These are phyloP conservation scores for Venustampulla echinocandica DNA, from an alignment of 495 filamentous ascomycete species.

Conservation along the genomic window DNA sequence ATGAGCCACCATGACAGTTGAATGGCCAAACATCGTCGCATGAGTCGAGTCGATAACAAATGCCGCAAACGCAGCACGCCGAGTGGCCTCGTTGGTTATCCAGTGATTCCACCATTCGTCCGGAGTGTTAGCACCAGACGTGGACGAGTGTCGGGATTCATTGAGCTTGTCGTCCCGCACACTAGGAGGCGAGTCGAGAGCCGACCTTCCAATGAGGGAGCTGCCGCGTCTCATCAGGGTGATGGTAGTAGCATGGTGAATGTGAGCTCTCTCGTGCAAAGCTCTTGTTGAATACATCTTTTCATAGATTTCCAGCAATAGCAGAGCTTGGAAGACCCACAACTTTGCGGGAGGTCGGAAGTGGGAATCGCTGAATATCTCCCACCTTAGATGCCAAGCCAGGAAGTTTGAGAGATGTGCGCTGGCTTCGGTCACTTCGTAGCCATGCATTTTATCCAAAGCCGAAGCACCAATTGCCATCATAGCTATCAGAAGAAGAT, in stretches of 20 bases:
- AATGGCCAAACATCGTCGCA: constrained; percentile 97
- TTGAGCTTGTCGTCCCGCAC: constrained; percentile 56
- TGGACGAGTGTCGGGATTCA: constrained; percentile 51
- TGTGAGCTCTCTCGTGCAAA: constrained; percentile 91
- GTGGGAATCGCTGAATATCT: constrained; percentile 72
- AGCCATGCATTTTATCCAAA: constrained; percentile 70
- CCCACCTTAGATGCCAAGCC: constrained; percentile 83
- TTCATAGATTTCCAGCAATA: constrained; percentile 89
- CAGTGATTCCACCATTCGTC: constrained; percentile 96
- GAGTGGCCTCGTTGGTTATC: constrained; percentile 90
- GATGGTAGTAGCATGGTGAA: constrained; percentile 92
- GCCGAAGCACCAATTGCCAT: constrained; percentile 91
- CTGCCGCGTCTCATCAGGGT: constrained; percentile 91
- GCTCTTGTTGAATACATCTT: constrained; percentile 91
- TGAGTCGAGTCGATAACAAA: constrained; percentile 95
- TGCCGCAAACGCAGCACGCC: constrained; percentile 85
- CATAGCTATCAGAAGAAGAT: constrained; percentile 80
- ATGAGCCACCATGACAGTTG: constrained; percentile 93
- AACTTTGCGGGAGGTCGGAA: constrained; percentile 91
- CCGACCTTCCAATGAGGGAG: constrained; percentile 83
- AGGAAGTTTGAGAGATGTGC: constrained; percentile 77
- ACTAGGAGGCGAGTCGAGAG: constrained; percentile 81
- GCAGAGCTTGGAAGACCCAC: constrained; percentile 92
- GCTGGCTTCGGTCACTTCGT: constrained; percentile 60
- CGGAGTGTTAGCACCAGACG: constrained; percentile 51